These are phyloP conservation scores for Davidsoniella eucalypti DNA, from an alignment of 2,329 filamentous ascomycete genomes.

Conservation along the genomic window DNA sequence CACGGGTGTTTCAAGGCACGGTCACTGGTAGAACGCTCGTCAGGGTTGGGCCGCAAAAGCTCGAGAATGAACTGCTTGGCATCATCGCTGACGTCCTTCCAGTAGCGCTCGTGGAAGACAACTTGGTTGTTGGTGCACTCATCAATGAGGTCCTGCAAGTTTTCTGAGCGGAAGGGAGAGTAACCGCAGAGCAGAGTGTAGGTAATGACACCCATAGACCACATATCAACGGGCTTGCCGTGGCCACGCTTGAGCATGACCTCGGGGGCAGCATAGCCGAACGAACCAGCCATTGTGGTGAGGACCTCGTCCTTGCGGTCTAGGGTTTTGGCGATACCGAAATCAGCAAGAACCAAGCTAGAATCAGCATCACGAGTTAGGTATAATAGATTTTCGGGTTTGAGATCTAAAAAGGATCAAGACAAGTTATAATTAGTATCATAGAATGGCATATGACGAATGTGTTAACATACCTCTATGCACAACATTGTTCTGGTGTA, in stretches of 20 bases:
- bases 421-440: neutral
- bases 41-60: conserved; percentile 64
- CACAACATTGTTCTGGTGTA: conserved; percentile 88
- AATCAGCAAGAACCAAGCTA: conserved; percentile 84
- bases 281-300: conserved; percentile 96
- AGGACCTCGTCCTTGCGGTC: conserved; percentile 80
- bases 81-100: conserved; percentile 91
- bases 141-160: conserved; percentile 78
- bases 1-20: conserved; percentile 69
- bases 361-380: conserved; percentile 63
- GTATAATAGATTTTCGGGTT: conserved; percentile 95
- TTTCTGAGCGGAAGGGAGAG: conserved; percentile 93
- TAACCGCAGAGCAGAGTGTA: conserved; percentile 97
- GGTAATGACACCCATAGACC: conserved; percentile 96
- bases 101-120: conserved; percentile 94
- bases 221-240: conserved; percentile 97
- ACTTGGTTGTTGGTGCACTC: conserved; percentile 75
- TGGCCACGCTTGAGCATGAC: conserved; percentile 97
- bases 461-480: conserved; percentile 53
- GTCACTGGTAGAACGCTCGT: conserved; percentile 60
- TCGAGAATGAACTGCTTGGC: conserved; percentile 85
- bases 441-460: conserved; percentile 9
- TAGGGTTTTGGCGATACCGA: conserved; percentile 96
- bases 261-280: conserved; percentile 93
- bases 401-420: conserved; percentile 72